These are phyloP conservation scores for Collybiopsis confluens DNA, from an alignment of 768 basidiomycete genomes.

Conservation along the genomic window DNA sequence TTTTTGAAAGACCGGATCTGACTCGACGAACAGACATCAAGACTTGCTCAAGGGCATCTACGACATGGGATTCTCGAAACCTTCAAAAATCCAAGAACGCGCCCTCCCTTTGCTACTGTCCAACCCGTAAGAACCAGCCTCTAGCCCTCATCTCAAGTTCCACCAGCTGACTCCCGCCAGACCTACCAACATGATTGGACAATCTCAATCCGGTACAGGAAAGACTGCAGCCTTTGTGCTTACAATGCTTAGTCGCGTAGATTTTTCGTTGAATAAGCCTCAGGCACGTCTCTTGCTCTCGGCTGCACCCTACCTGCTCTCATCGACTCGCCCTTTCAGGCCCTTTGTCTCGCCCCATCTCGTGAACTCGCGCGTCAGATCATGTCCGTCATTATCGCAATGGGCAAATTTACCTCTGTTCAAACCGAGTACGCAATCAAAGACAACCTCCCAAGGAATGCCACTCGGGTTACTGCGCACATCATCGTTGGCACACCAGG, in stretches of 20 bases:
- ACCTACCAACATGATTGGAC: slow-evolving; percentile 98
- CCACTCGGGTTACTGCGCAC: slow-evolving; percentile 74
- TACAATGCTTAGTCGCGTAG: slow-evolving; percentile 93
- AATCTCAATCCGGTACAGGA: slow-evolving; percentile 98
- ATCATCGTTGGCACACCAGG: slow-evolving; percentile 96
- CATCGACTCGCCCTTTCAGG: slow-evolving; percentile 39
- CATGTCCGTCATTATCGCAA: slow-evolving; percentile 87
- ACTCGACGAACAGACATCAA: slow-evolving; percentile 48
- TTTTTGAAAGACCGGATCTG: background rate
- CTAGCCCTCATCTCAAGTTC: background rate
- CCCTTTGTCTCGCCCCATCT: slow-evolving; percentile 95
- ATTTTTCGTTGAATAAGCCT: slow-evolving; percentile 76
- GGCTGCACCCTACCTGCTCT: background rate
- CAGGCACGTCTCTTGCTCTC: slow-evolving; percentile 47
- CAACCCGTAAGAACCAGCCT: slow-evolving; percentile 70
- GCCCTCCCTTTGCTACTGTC: slow-evolving; percentile 87
- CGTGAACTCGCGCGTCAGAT: slow-evolving; percentile 97
- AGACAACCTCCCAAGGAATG: slow-evolving; percentile 68
- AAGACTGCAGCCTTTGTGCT: slow-evolving; percentile 98
- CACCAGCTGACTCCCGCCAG: slow-evolving; percentile 35
- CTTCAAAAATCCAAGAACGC: slow-evolving; percentile 97
- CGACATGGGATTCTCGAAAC: slow-evolving; percentile 94
- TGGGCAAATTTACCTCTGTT: slow-evolving; percentile 93
- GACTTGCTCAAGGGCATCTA: slow-evolving; percentile 93
- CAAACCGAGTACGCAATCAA: slow-evolving; percentile 96